Base-by-base conservation (phyloP, 2,329 filamentous ascomycete genomes). In the Pseudocercospora macadamiae region DNA sequence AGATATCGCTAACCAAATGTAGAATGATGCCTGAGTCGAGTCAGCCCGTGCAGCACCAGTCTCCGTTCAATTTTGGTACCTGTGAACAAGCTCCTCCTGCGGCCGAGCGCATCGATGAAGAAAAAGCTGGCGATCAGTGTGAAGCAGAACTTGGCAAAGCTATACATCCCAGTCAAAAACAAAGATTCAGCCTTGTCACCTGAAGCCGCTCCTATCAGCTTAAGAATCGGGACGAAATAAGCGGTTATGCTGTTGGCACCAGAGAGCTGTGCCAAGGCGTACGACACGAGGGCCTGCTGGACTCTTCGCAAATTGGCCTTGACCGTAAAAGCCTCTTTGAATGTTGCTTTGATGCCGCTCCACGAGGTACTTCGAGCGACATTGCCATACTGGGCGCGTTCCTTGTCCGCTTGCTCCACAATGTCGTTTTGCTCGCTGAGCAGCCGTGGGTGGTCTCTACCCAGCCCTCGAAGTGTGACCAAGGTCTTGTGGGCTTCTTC, bases 51-150 rank as follows among this genome's bases (percentile, higher is more conserved):
- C n/a, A n/a, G n/a, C n/a, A n/a, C n/a, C n/a, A n/a, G n/a, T n/a
- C n/a, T n/a, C n/a, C n/a, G n/a, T n/a, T n/a, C n/a, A n/a, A n/a
- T n/a, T n/a, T 34, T 8, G 10, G n/a, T 34, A 2, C 73, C 73
- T 1, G 74, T 57, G 21, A 79, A 75, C 0, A 79, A 37, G 28
- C 53, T 55, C 16, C 25, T 30, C 16, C 53, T 47, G 10, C 39
- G 37, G n/a, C 79, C 78, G 3, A 81, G 67, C 8, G 74, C 75
- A 51, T 80, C 78, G 19, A 79, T 73, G 57, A 80, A 74, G 64
- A 80, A 76, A 56, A 81, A 75, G 2, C 73, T 73, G 3, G 77
- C 76, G 9, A 76, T 73, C 1, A 80, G 52, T 4, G 71, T 73
- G 58, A 71, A 78, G 51, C 73, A 73, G 54, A 81, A 75, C 63